phyloP scores from a whole-genome alignment of 140 eudicot genomes.

The Oenanthe javanica region DNA sequence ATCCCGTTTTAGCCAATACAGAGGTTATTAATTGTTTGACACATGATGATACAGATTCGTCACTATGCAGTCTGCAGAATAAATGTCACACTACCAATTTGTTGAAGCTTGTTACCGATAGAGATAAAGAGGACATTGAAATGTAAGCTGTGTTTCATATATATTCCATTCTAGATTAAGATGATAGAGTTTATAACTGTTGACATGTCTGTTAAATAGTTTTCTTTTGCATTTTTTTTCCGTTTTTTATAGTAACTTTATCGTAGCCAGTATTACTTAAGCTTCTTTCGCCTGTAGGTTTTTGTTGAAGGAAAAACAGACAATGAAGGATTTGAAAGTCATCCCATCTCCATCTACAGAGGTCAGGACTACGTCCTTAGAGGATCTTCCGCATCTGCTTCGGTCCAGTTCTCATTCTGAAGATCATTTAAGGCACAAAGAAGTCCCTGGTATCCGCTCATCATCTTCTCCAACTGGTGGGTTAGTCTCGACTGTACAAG shows the following conservation, averaged over 20 bases:
- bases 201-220: not conserved
- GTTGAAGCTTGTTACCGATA: conserved; percentile 23
- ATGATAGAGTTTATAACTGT: not conserved
- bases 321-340: conserved; percentile 27
- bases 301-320: conserved; percentile 31
- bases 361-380: conserved; percentile 20
- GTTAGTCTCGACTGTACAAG: conserved; percentile 43
- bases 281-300: conserved; percentile 27
- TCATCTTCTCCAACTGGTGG: conserved; percentile 46
- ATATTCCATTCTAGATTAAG: not conserved
- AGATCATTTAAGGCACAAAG: conserved; percentile 34
- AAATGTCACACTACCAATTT: conserved; percentile 1
- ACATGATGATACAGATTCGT: not conserved
- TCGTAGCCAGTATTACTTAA: conserved; percentile 8
- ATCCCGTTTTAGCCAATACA: conserved; percentile 26
- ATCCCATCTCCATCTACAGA: conserved; percentile 19
- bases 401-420: conserved; percentile 29
- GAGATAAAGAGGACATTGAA: conserved; percentile 23
- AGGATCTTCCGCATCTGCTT: conserved; percentile 17
- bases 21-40: conserved; percentile 25
- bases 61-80: not conserved
- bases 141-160: conserved; percentile 38
- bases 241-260: not conserved
- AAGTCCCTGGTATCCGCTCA: conserved; percentile 43
- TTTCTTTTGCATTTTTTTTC: not conserved